These are phyloP conservation scores for Dichotomocladium elegans DNA, from an alignment of 371 early-diverging fungal species.

Conservation along the genomic window DNA sequence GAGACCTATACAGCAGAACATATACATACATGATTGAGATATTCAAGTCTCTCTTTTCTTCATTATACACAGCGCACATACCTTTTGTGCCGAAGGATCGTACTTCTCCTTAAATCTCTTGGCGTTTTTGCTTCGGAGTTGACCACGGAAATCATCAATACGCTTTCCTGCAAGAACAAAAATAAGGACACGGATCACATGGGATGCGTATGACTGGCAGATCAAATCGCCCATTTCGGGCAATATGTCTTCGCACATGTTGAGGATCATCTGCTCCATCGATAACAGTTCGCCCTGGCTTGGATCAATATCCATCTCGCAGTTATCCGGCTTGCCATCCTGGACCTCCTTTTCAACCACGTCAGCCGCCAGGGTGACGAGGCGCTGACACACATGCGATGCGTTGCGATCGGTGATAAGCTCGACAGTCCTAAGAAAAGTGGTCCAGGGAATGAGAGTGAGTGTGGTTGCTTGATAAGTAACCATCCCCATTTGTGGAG, in stretches of 20 bases:
- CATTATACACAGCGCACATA: no score
- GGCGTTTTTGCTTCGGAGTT: conserved; percentile 61
- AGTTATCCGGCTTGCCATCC: conserved; percentile 36
- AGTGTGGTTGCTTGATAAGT: no score
- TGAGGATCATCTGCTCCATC: conserved; percentile 61
- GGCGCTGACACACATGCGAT: conserved; percentile 82
- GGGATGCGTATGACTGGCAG: conserved; percentile 73
- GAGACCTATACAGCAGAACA: conserved; percentile 11
- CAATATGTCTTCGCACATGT: conserved; percentile 62
- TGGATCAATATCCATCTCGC: conserved; percentile 23
- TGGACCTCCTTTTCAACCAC: conserved; percentile 71
- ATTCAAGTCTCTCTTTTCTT: not conserved
- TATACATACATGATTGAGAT: not conserved
- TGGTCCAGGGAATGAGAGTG: no score
- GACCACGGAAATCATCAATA: conserved; percentile 51
- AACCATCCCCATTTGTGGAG: no score
- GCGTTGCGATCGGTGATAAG: conserved; percentile 81
- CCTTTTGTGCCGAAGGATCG: conserved; percentile 35
- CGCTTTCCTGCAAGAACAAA: conserved; percentile 67
- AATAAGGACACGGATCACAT: conserved; percentile 67
- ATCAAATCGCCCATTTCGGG: conserved; percentile 65
- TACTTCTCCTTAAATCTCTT: conserved; percentile 66
- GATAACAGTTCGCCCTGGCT: conserved; percentile 54
- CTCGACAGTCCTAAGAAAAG: conserved; percentile 44
- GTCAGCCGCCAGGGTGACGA: conserved; percentile 67